phyloP scores from a whole-genome alignment of 2,329 filamentous ascomycete species.

The Stagonosporopsis cucurbitacearum region DNA sequence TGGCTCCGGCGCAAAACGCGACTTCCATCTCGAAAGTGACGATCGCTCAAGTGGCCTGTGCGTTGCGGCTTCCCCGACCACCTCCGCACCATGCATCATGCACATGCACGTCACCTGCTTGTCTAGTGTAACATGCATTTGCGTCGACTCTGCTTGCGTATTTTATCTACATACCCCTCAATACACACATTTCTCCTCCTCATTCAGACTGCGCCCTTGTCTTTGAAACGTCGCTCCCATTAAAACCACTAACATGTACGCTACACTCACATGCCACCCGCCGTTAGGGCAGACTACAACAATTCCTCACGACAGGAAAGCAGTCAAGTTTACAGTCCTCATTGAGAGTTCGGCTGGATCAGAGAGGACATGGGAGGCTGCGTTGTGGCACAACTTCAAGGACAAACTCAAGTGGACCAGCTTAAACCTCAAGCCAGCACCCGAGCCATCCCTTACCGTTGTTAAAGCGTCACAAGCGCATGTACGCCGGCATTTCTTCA shows the following conservation, averaged over 20 bases:
- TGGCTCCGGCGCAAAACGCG: slow-evolving; percentile 19
- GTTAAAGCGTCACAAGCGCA: slow-evolving; percentile 22
- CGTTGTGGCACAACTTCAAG: slow-evolving; percentile 74
- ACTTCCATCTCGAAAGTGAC: slow-evolving; percentile 11
- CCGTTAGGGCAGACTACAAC: slow-evolving; percentile 77
- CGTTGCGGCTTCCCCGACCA: slow-evolving; percentile 29
- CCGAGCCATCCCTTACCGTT: slow-evolving; percentile 35
- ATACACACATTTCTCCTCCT: neutral
- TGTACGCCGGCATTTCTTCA: slow-evolving; percentile 60
- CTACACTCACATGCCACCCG: slow-evolving; percentile 68
- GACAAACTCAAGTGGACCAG: slow-evolving; percentile 65
- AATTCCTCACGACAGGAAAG: slow-evolving; percentile 52
- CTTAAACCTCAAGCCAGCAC: slow-evolving; percentile 58
- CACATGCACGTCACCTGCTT: slow-evolving; percentile 30
- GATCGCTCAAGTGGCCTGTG: slow-evolving; percentile 6
- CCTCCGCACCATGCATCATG: slow-evolving; percentile 27
- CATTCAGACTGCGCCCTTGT: neutral
- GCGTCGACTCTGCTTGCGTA: slow-evolving; percentile 3
- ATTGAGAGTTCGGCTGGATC: slow-evolving; percentile 68
- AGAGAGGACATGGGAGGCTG: slow-evolving; percentile 70
- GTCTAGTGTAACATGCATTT: slow-evolving; percentile 19
- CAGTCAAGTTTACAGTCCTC: slow-evolving; percentile 67
- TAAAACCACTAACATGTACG: slow-evolving; percentile 51
- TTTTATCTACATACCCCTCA: neutral
- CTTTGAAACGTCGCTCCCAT: neutral